Conservation (phyloP, 148 eudicot genomes). For the Vaccinium darrowii region DNA sequence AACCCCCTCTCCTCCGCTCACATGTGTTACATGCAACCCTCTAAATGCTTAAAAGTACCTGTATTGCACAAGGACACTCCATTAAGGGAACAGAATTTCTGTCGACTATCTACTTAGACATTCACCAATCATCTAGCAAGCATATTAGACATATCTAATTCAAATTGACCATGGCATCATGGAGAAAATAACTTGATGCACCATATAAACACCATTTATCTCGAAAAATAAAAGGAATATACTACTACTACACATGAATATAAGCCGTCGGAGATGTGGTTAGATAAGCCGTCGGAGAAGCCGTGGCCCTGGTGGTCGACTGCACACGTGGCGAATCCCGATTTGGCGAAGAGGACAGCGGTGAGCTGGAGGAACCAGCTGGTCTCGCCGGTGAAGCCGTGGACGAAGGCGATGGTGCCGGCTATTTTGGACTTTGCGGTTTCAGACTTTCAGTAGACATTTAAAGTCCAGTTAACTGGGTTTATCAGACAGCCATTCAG, state of each 20-base stretch:
- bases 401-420: conserved; percentile 62
- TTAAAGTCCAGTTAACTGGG: no score
- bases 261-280: conserved; percentile 83
- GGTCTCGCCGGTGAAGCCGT: conserved; percentile 96
- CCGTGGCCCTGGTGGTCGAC: conserved; percentile 97
- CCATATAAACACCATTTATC: background rate
- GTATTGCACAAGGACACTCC: no score
- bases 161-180: background rate
- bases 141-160: background rate
- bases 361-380: conserved; percentile 85
- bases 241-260: background rate
- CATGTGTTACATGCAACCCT: no score
- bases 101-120: no score
- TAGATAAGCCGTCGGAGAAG: conserved; percentile 66
- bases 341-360: conserved; percentile 60
- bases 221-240: background rate
- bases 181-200: background rate
- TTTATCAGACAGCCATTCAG: no score
- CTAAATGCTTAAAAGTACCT: no score
- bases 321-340: conserved; percentile 76
- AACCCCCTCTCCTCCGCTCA: no score
- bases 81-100: no score
- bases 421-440: background rate
- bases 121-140: no score
- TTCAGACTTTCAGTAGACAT: no score